Base-by-base conservation (phyloP, 768 basidiomycete species). In the Lentinula aciculospora region DNA sequence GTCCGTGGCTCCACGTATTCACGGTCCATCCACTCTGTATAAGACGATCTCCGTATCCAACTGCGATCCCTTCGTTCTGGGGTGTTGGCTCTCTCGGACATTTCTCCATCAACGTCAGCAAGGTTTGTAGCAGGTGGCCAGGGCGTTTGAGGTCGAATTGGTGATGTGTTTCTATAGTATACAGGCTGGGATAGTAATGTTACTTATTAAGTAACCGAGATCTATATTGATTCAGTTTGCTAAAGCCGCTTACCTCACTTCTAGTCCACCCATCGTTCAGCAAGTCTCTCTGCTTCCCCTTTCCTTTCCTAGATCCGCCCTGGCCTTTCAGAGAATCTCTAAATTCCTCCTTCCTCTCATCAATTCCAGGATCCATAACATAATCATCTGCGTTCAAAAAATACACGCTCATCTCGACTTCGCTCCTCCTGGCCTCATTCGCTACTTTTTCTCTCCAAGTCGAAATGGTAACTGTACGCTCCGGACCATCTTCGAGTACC, bases 401-500 rank as follows among this genome's bases (percentile, higher is more conserved):
- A 34, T 58, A 59, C 5, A 59, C 32, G 25, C 42, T 29, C 36
- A 53, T 48, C 32, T 44, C 49, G 4, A 34, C 32, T 25, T 53
- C 58, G 36, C 58, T 55, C 46, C 57, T 66, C 27, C 56, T 68
- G 25, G 46, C 31, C 45, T 63, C 63, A 57, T 56, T 61, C 15
- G 51, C 49, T 53, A 81, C 79, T 44, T 80, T 77, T 63, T 84
- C 79, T 32, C 82, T 70, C 84, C 84, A 86, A 8, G 74, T 75
- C 23, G 73, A 77, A 55, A 86, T 78, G 47, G 79, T 81, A 4
- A 81, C 79, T 7, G 80, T 81, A 56, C 71, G 72, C 56, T 81
- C 79, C 1, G 77, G 75, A n/a, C 74, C 76, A 27, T 77, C 75
- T 61, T 81, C 80, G 28, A 81, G 58, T 25, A 81, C 72, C 39